phyloP scores from a whole-genome alignment of 192 early-diverging fungal genomes.

The Linnemannia hyalina region DNA sequence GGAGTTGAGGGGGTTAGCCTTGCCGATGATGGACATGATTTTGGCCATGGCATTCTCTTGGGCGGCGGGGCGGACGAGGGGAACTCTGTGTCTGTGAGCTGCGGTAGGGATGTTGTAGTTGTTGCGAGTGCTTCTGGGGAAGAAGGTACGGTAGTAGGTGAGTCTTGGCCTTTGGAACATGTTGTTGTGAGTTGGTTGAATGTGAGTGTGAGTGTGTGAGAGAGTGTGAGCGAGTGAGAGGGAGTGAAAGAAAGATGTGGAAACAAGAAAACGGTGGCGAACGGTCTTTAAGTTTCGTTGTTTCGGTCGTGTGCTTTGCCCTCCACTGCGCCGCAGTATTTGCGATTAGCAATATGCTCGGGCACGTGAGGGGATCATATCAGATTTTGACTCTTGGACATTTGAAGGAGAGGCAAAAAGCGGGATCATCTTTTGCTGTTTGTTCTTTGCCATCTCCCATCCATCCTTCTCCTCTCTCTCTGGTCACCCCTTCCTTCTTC shows the following conservation, averaged over 20 bases:
- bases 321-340: background rate
- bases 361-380: background rate
- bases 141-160: slow-evolving; percentile 58
- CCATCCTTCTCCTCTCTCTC: background rate
- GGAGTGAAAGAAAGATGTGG: background rate
- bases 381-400: background rate
- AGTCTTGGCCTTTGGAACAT: slow-evolving; percentile 56
- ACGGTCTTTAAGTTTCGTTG: background rate
- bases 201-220: background rate
- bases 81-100: slow-evolving; percentile 41
- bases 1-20: slow-evolving; percentile 21
- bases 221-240: background rate
- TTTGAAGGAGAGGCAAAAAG: too few relatives aligned
- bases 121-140: slow-evolving; percentile 48
- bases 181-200: background rate
- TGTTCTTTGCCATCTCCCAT: background rate
- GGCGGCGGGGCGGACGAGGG: slow-evolving; percentile 33
- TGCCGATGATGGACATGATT: slow-evolving; percentile 50
- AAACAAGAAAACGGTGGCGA: background rate
- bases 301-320: background rate
- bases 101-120: slow-evolving; percentile 56
- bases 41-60: slow-evolving; percentile 55
- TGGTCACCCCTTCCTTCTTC: background rate
- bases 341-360: background rate
- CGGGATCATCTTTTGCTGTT: too few relatives aligned